Evolutionary conservation across 768 basidiomycete species (phyloP), one percentile per base, ranked within the genome.

Genomic region (Pholiota microspora): DNA sequence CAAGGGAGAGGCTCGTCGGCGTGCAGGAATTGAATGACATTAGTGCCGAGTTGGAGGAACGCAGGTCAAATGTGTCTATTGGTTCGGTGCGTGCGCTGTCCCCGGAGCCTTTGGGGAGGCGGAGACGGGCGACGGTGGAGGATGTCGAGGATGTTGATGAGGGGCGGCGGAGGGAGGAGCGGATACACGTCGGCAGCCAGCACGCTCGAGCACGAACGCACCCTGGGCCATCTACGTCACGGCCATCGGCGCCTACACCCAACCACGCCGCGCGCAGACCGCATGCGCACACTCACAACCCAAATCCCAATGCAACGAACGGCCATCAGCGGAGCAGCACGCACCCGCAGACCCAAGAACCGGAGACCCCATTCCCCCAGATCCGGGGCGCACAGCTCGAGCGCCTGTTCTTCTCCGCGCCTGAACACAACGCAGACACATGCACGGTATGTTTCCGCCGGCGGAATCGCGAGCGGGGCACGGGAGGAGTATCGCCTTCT

Each of bases 311-410:
- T 42, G 40, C n/a, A n/a, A n/a, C n/a, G n/a, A n/a, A n/a, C n/a
- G n/a, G n/a, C n/a, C n/a, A n/a, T n/a, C n/a, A n/a, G n/a, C 40
- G 40, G n/a, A 10, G 6, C 4, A 23, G 40, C 40, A 42, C 40
- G 9, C 21, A 18, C 0, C 16, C 40, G 29, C 29, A 31, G 29
- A n/a, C n/a, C 35, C 13, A 54, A 34, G 68, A 67, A 42, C 57
- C 60, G 7, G 75, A 73, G 24, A 77, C 84, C 0, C 85, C 89
- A 1, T 93, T 97, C 73, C 94, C 94, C 0, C 82, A 84, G 55
- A 94, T 94, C 42, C 83, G 88, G 18, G 92, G 89, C 7, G 82
- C 83, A 40, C 83, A 80, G 38, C 78, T 93, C 34, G 92, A 96
- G 64, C 77, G 81, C 0, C 70, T 94, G 48, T 94, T 95, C 73